Percentiles rank a stretch among this genome's conserved stretches.
phyloP scores from a whole-genome alignment of 352 stramenopile genomes.

The Globisporangium splendens region DNA sequence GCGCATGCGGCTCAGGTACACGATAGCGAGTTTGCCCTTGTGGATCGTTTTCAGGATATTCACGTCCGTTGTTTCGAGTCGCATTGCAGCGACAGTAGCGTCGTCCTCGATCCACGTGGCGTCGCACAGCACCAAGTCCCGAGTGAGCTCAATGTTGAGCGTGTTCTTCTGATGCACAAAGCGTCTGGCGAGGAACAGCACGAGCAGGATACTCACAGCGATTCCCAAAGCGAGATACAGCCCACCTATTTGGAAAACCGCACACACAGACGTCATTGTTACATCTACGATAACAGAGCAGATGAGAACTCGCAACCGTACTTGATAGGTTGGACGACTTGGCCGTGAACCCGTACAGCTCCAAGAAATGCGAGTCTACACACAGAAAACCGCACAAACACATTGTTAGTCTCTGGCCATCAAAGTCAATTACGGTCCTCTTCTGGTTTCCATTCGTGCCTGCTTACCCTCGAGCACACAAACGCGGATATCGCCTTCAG shows the following conservation, averaged over 20 bases:
- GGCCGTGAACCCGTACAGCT: neutral
- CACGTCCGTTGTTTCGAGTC: constrained; percentile 11
- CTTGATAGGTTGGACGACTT: neutral
- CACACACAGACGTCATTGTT: too few species aligned
- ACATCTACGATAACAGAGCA: neutral
- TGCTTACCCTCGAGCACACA: constrained; percentile 13
- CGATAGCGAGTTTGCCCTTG: constrained; percentile 10
- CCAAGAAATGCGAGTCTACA: neutral
- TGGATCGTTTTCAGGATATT: constrained; percentile 12
- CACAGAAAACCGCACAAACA: neutral
- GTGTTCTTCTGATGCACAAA: constrained; percentile 16
- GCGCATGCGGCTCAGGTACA: constrained; percentile 14
- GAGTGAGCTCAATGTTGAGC: constrained; percentile 22
- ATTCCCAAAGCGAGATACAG: constrained; percentile 6
- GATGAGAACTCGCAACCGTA: neutral
- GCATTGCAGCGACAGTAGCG: constrained; percentile 15
- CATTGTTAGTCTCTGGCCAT: neutral
- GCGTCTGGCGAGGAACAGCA: constrained; percentile 5
- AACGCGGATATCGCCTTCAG: neutral
- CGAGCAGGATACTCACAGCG: neutral
- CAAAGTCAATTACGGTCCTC: neutral
- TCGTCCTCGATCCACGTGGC: constrained; percentile 19
- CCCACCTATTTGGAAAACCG: neutral
- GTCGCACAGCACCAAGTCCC: constrained; percentile 15
- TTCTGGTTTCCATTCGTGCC: neutral